Evolutionary conservation across 306 rosid species (phyloP), one percentile per base, ranked within the genome.

Genomic region (Vicia villosa): DNA sequence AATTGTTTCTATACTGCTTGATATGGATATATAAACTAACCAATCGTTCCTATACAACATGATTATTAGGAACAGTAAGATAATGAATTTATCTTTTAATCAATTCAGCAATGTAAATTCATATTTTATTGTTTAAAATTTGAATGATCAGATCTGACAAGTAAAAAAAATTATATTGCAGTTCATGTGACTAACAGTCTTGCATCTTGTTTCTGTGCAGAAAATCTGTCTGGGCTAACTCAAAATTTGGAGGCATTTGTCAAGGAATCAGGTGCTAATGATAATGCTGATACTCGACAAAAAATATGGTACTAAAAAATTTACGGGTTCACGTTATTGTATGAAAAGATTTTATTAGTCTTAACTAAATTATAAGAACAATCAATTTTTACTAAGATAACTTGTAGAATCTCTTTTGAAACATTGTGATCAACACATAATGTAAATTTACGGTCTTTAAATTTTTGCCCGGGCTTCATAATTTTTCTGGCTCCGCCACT

Each of bases 11-110:
- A n/a, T n/a, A n/a, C n/a, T n/a, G n/a, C n/a, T n/a, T n/a, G n/a
- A n/a, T n/a, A n/a, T n/a, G n/a, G n/a, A n/a, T n/a, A n/a, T n/a
- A n/a, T n/a, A n/a, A n/a, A n/a, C n/a, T n/a, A n/a, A n/a, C n/a
- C n/a, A n/a, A n/a, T n/a, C n/a, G n/a, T n/a, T n/a, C n/a, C n/a
- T n/a, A n/a, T n/a, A n/a, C n/a, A 57, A 75, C 19, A 49, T 43
- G 76, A 41, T 65, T 46, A 75, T 37, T 71, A 74, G 19, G 76
- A 73, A 82, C 68, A 80, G 89, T 84, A 70, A 69, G 68, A 30
- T 74, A 51, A 40, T 34, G 28, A 12, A 4, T 47, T 68, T 80
- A 36, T 14, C 57, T 20, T 73, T 70, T 58, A 30, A 21, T 79
- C 63, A 68, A 36, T 30, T 20, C 26, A 63, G 50, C 37, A 34